Base-by-base conservation (phyloP, 1,284 basidiomycete genomes). In the Thecaphora thlaspeos region DNA sequence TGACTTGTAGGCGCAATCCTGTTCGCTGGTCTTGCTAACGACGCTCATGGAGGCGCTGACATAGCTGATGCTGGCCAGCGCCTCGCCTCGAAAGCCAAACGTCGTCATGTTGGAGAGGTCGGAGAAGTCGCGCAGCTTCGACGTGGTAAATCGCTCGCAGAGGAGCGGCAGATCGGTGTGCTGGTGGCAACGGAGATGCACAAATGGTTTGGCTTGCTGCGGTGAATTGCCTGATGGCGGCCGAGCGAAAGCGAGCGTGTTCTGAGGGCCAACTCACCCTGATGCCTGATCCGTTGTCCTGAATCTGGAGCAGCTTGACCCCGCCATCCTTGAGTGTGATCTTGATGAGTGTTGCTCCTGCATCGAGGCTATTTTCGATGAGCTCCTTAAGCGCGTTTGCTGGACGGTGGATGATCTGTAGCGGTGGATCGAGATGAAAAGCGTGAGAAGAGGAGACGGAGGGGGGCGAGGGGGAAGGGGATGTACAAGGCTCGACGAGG, bases 31-130 rank as follows among this genome's bases (percentile, higher is more conserved):
- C 34, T 97, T 98, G 4, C 91, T 95, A 14, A 90, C 81, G 10
- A 98, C 89, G 18, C 86, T 85, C 59, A 98, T 82, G 74, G 89
- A 88, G 2, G 92, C 87, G 39, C 62, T 66, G 46, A 96, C 91
- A 79, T 95, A 92, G 26, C 91, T 94, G 57, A 99, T 92, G 36
- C 91, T 95, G 0, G 95, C 95, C 21, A 98, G 82, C 0, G 95
- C 95, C 79, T 99, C 95, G 28, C 95, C 95, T 50, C 95, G 85
- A 78, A 99, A 99, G 1, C 95, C 95, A 79, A 96, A 98, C 0
- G 95, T 98, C 3, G 84, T 83, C 43, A 99, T 83, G n/a, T 81
- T 83, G 38, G 87, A 85, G 42, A 99, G 79, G 76, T 99, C 95
- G 11, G 88, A 87, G 74, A 93, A 98, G 0, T 85, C 84, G 0